Conservation (phyloP, 306 rosid species). For the Pachyrhizus erosus region DNA sequence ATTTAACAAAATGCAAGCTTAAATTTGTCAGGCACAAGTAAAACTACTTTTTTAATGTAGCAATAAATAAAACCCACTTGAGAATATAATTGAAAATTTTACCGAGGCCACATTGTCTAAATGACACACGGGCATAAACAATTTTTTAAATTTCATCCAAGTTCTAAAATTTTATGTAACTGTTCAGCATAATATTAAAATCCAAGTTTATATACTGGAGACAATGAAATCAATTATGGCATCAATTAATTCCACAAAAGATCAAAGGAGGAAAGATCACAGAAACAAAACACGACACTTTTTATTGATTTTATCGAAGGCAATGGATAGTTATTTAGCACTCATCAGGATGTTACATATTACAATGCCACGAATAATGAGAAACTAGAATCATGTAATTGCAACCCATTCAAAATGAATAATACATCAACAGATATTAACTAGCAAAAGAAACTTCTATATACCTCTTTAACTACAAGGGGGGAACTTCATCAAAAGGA, state of each 20-base stretch:
- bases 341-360: constrained; percentile 26
- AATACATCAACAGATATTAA: constrained; percentile 28
- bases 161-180: no score
- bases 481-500: constrained; percentile 53
- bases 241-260: neutral
- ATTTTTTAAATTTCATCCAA: no score
- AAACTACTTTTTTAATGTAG: no score
- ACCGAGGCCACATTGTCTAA: neutral
- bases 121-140: no score
- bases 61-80: no score
- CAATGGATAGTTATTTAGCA: constrained; percentile 28
- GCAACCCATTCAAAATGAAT: constrained; percentile 15
- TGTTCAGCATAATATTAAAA: no score
- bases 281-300: neutral
- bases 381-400: constrained; percentile 27
- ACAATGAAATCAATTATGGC: neutral
- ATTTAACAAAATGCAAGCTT: no score
- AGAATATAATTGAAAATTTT: no score
- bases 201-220: no score
- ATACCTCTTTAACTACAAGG: constrained; percentile 26
- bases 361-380: constrained; percentile 1
- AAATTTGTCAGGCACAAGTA: no score
- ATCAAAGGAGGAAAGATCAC: no score
- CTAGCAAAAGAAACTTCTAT: constrained; percentile 24
- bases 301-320: constrained; percentile 42